Base-by-base conservation (phyloP, 1,284 basidiomycete genomes). In the Mycosarcoma maydis region DNA sequence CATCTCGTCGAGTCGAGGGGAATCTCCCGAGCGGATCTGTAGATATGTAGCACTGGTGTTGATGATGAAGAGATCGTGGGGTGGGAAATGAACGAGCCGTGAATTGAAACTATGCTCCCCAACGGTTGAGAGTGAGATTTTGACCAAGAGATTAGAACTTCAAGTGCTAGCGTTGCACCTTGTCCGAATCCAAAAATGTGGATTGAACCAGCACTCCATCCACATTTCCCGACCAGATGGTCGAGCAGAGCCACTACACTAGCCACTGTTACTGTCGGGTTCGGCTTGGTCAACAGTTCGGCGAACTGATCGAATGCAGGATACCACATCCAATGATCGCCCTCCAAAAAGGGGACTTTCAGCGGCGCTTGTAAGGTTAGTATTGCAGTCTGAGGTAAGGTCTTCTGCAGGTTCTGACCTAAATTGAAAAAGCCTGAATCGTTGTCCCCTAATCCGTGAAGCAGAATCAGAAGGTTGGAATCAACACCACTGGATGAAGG, bases 151-250 rank as follows among this genome's bases (percentile, higher is more conserved):
- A 90, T 72, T 14, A 84, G 86, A 27, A 88, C 84, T 80, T 96
- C 92, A 1, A 87, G 86, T 3, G 88, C 90, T 30, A 92, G 87
- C 24, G 86, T 91, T 0, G 92, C 93, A 0, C 93, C 93, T 81
- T 96, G 93, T 0, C 87, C 92, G 74, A 92, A 96, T 5, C 93
- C 93, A 72, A 95, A 92, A 13, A 94, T 76, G 80, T 96, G 92
- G 19, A 96, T 89, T 17, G 86, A 84, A 6, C 86, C 70, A 0
- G 85, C 72, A 0, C 86, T 83, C 93, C 93, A 95, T 67, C 89
- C 90, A 27, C 75, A 76, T 3, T 81, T 67, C 6, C 84, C 84
- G 13, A 45, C 49, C 43, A 95, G 86, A 69, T 90, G 85, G 9
- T 83, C 78, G 50, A 92, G 69, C 20, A 90, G 83, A 10, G 81